These are phyloP conservation scores for Colletotrichum spinosum DNA, from an alignment of 2,329 filamentous ascomycete species.

Conservation along the genomic window DNA sequence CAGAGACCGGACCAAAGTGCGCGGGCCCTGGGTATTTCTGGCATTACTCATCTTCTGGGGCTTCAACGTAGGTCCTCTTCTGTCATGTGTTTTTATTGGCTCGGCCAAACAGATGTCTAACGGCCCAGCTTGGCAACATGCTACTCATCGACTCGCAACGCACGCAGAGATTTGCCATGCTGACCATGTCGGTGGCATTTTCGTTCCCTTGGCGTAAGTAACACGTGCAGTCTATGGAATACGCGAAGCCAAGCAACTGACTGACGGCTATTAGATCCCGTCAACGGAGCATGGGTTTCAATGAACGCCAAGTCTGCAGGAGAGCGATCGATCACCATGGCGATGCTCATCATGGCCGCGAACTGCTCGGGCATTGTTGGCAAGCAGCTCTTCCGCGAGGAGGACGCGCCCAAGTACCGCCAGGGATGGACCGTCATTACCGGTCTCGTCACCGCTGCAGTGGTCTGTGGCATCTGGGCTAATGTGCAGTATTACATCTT, in stretches of 20 bases:
- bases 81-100: not conserved
- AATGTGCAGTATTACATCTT: slow-evolving; percentile 36
- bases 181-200: slow-evolving; percentile 43
- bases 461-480: slow-evolving; percentile 30
- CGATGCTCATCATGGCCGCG: slow-evolving; percentile 48
- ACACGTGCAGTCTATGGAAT: not conserved
- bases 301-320: slow-evolving; percentile 44
- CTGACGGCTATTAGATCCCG: slow-evolving; percentile 33
- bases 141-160: slow-evolving; percentile 23
- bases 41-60: slow-evolving; percentile 44
- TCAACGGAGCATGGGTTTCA: slow-evolving; percentile 47
- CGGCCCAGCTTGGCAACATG: slow-evolving; percentile 31
- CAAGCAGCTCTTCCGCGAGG: slow-evolving; percentile 45
- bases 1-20: slow-evolving; percentile 39
- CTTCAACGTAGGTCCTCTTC: slow-evolving; percentile 40
- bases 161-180: slow-evolving; percentile 42
- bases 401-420: slow-evolving; percentile 45
- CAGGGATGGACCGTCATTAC: slow-evolving; percentile 44
- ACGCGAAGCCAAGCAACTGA: slow-evolving; percentile 5
- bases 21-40: slow-evolving; percentile 44
- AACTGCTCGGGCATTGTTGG: slow-evolving; percentile 47
- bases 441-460: slow-evolving; percentile 33
- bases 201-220: slow-evolving; percentile 46
- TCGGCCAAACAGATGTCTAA: slow-evolving; percentile 3
- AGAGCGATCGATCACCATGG: slow-evolving; percentile 47